phyloP scores from a whole-genome alignment of 2,329 filamentous ascomycete species.

The Penicillium expansum region DNA sequence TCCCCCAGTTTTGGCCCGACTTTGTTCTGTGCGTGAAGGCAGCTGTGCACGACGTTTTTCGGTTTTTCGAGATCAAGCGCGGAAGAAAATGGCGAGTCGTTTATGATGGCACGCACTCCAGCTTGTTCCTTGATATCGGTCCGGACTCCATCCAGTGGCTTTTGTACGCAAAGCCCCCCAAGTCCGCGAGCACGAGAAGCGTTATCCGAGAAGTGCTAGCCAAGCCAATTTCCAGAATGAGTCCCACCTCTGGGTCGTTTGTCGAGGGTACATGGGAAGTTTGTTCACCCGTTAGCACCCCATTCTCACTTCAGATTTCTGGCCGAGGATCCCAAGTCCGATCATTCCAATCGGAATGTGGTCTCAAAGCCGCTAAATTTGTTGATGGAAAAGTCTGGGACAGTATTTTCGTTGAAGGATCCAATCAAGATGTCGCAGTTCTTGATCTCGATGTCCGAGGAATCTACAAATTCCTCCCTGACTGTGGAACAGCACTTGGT shows the following conservation, averaged over 20 bases:
- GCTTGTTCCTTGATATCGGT: conserved; percentile 29
- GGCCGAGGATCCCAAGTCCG: conserved; percentile 33
- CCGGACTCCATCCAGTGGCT: conserved; percentile 44
- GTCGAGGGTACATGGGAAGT: conserved; percentile 47
- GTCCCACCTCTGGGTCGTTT: conserved; percentile 29
- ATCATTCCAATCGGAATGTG: conserved; percentile 43
- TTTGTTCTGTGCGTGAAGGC: conserved; percentile 33
- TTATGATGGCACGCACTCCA: conserved; percentile 28
- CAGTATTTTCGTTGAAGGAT: conserved; percentile 41
- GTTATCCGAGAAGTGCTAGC: conserved; percentile 43
- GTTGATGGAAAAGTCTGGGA: conserved; percentile 45
- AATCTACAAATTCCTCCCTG: conserved; percentile 50
- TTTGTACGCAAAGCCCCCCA: conserved; percentile 47
- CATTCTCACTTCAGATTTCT: conserved; percentile 36
- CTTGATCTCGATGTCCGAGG: conserved; percentile 48
- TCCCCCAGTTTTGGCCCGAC: conserved; percentile 29
- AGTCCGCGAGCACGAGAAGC: conserved; percentile 40
- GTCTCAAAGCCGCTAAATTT: conserved; percentile 40
- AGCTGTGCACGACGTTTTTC: conserved; percentile 28
- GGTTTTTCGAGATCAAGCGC: conserved; percentile 31
- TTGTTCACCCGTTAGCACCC: conserved; percentile 40
- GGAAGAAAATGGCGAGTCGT: conserved; percentile 31
- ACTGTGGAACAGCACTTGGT: conserved; percentile 58
- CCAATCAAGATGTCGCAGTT: conserved; percentile 25
- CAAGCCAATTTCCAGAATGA: conserved; percentile 51